Evolutionary conservation across 768 basidiomycete species (phyloP).

Genomic region (Rhodosporidiobolus sp.): DNA sequence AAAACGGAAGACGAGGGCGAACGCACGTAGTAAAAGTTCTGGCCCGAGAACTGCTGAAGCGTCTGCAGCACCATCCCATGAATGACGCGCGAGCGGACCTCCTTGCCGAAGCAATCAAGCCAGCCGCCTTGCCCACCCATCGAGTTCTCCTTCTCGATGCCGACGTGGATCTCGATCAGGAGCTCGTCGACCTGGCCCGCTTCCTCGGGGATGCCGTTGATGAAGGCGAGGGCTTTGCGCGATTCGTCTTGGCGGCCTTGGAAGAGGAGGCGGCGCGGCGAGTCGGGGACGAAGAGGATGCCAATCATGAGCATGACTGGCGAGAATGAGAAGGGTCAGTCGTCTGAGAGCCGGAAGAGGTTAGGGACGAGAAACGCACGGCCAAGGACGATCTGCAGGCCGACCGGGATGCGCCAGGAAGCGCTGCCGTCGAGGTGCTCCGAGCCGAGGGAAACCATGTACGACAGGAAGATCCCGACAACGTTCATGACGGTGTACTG

Average conservation of each 20-base stretch:
- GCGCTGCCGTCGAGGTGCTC: conserved; percentile 59
- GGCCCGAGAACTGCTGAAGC: conserved; percentile 64
- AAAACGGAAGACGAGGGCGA: no score
- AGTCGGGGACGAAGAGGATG: conserved; percentile 67
- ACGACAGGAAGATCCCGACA: conserved; percentile 66
- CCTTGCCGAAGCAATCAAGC: conserved; percentile 70
- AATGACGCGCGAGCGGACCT: conserved; percentile 64
- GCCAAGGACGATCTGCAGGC: conserved; percentile 70
- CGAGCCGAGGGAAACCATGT: conserved; percentile 66
- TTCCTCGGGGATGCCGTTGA: conserved; percentile 61
- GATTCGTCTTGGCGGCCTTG: conserved; percentile 55
- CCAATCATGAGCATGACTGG: background rate
- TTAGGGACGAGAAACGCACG: conserved; percentile 42
- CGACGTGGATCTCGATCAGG: conserved; percentile 64
- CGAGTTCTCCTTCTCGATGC: conserved; percentile 69
- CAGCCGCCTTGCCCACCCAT: conserved; percentile 74
- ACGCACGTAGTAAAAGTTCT: conserved; percentile 64
- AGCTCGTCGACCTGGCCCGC: conserved; percentile 61
- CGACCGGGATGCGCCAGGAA: conserved; percentile 65
- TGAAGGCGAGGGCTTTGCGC: conserved; percentile 60
- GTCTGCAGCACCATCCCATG: conserved; percentile 45
- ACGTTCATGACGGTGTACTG: conserved; percentile 46
- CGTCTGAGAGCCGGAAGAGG: conserved; percentile 47
- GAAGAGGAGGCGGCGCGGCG: conserved; percentile 56
- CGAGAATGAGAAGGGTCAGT: conserved; percentile 53